These are phyloP conservation scores for Geotrichum bryndzae DNA, from an alignment of 1,139 yeast genomes.

Conservation along the genomic window DNA sequence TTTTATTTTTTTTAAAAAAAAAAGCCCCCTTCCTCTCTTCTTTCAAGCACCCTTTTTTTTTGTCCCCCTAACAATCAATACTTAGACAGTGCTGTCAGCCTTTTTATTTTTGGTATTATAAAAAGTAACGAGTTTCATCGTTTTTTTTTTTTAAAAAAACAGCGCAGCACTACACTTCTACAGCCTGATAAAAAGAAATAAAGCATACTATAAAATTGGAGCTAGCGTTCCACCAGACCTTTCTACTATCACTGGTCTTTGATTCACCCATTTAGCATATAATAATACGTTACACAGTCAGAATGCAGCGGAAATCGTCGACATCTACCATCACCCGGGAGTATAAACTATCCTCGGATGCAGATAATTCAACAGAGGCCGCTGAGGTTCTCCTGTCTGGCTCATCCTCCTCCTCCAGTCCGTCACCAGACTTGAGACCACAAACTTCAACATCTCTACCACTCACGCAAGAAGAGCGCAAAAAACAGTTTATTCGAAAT, in stretches of 20 bases:
- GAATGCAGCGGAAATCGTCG: not conserved
- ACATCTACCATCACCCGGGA: not conserved
- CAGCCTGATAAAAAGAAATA: no score
- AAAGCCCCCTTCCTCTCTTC: not conserved
- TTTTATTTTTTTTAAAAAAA: no score
- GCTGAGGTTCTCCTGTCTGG: not conserved
- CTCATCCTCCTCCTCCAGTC: not conserved
- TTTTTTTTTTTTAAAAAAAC: no score
- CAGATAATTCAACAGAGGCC: not conserved
- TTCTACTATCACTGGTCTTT: not conserved
- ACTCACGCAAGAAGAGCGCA: constrained; percentile 3
- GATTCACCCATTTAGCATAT: not conserved
- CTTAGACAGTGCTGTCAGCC: not conserved
- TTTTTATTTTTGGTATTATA: no score
- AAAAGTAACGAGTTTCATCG: not conserved
- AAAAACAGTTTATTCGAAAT: constrained; percentile 8
- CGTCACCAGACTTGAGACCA: not conserved
- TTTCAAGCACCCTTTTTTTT: not conserved
- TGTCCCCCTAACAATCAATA: not conserved
- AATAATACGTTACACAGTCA: not conserved
- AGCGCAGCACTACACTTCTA: not conserved
- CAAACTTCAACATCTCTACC: not conserved
- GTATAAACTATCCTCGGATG: not conserved
- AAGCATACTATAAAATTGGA: no score
- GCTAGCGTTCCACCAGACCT: not conserved